Evolutionary conservation across 495 filamentous ascomycete species (phyloP).

Genomic region (Pyrenula aspistea): DNA sequence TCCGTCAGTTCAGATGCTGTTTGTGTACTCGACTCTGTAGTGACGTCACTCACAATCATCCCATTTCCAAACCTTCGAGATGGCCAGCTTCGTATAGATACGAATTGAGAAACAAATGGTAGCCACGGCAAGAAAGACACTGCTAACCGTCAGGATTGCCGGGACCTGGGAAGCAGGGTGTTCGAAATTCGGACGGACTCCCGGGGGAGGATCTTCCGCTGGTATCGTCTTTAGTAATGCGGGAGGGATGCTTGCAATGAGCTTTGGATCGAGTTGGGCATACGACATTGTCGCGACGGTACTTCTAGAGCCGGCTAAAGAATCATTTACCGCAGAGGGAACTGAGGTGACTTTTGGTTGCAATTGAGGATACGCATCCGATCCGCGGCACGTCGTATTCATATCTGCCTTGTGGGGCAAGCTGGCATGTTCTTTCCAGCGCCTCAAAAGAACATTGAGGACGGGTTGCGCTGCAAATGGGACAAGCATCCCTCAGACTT

Average conservation of each 20-base stretch:
- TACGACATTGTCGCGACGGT: too few species aligned
- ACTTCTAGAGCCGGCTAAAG: too few species aligned
- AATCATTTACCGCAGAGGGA: too few species aligned
- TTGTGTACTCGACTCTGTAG: neutral
- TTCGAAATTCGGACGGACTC: conserved; percentile 5
- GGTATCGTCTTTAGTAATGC: conserved; percentile 5
- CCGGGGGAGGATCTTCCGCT: conserved; percentile 4
- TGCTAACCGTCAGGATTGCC: conserved; percentile 3
- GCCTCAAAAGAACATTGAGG: too few species aligned
- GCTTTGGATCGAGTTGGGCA: conserved; percentile 1
- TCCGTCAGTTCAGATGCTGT: neutral
- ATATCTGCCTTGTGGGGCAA: too few species aligned
- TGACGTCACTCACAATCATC: conserved; percentile 8
- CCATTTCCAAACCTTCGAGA: conserved; percentile 7
- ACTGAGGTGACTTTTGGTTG: too few species aligned
- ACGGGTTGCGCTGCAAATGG: too few species aligned
- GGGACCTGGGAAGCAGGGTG: conserved; percentile 9
- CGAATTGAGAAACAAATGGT: conserved; percentile 8
- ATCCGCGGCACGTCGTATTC: too few species aligned
- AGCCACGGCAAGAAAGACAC: conserved; percentile 6
- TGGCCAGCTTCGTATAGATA: conserved; percentile 6
- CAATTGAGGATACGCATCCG: too few species aligned
- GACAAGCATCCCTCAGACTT: too few species aligned
- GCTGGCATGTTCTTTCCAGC: too few species aligned
- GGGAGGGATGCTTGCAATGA: conserved; percentile 6